These are phyloP conservation scores for Alternaria conjuncta DNA, from an alignment of 2,329 filamentous ascomycete genomes.

Conservation along the genomic window DNA sequence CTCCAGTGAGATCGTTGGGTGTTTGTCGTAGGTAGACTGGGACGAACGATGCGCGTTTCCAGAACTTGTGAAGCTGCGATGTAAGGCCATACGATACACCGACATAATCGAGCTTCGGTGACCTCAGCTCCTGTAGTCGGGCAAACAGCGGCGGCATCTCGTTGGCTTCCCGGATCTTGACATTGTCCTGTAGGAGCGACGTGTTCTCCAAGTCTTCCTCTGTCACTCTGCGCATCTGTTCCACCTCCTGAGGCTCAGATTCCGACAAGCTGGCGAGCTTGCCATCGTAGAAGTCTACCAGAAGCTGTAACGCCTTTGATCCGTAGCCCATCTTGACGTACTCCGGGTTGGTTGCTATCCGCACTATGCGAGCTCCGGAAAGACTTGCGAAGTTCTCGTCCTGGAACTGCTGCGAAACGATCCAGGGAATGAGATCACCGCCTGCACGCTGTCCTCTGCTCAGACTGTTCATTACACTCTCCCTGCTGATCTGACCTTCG, in stretches of 20 bases:
- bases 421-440: conserved; percentile 95
- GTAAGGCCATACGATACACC: conserved; percentile 97
- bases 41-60: conserved; percentile 85
- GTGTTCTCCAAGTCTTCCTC: conserved; percentile 80
- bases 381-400: conserved; percentile 95
- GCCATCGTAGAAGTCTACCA: conserved; percentile 92
- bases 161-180: conserved; percentile 86
- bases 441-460: conserved; percentile 87
- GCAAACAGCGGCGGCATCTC: conserved; percentile 94
- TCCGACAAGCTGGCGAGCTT: conserved; percentile 88
- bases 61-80: conserved; percentile 87
- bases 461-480: conserved; percentile 88
- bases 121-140: conserved; percentile 81
- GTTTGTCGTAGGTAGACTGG: conserved; percentile 96
- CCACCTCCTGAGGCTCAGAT: conserved; percentile 60
- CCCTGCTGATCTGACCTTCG: conserved; percentile 91
- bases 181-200: conserved; percentile 81
- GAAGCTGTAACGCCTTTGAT: conserved; percentile 81
- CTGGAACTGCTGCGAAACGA: conserved; percentile 97
- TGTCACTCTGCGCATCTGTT: conserved; percentile 77
- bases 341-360: conserved; percentile 95
- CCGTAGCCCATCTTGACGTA: conserved; percentile 94
- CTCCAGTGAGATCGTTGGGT: conserved; percentile 92
- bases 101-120: conserved; percentile 84
- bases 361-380: conserved; percentile 88